Base-by-base conservation (phyloP, 805 yeast genomes). In the Hanseniaspora vineae region DNA sequence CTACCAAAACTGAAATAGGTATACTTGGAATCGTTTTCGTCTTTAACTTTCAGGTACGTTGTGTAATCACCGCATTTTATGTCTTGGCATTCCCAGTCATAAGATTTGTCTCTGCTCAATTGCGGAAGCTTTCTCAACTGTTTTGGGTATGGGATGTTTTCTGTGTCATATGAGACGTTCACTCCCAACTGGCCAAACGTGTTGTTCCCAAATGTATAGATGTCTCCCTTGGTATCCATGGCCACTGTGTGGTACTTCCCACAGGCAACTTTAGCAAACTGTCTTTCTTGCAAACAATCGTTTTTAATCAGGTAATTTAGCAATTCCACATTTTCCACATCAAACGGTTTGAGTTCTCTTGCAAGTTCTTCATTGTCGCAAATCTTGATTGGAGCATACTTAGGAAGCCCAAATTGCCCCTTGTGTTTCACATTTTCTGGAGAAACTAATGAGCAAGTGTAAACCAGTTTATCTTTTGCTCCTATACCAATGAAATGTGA, bases 191-290 rank as follows among this genome's bases (percentile, higher is more conserved):
- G 90, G n/a, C 97, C 97, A 61, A 67, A 77, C 3, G 76, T 70
- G 61, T 90, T 90, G 49, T 76, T 76, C 20, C 98, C 98, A 77
- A 92, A 89, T 1, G 87, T 75, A 77, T 82, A 84, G n/a, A 87
- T 66, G 46, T 71, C 69, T 9, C 90, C 92, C n/a, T 68, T 57
- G 1, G 68, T 55, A 55, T 85, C 90, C n/a, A 75, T 60, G 6
- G 80, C 90, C 33, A 88, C 60, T 3, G 88, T 76, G 64, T 87
- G 95, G 60, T 69, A 70, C 44, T 72, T 70, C 10, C 97, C 97
- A 50, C 84, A 69, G 0, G 92, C 85, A 40, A 90, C 72, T 54
- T 76, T 68, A 3, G 57, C 63, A 46, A 86, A 77, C 1, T 56
- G 52, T 48, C 90, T 68, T 6, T 70, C 51, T 9, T 48, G 40